Base-by-base conservation (phyloP, 2,329 filamentous ascomycete genomes). In the Calycina herbarum region DNA sequence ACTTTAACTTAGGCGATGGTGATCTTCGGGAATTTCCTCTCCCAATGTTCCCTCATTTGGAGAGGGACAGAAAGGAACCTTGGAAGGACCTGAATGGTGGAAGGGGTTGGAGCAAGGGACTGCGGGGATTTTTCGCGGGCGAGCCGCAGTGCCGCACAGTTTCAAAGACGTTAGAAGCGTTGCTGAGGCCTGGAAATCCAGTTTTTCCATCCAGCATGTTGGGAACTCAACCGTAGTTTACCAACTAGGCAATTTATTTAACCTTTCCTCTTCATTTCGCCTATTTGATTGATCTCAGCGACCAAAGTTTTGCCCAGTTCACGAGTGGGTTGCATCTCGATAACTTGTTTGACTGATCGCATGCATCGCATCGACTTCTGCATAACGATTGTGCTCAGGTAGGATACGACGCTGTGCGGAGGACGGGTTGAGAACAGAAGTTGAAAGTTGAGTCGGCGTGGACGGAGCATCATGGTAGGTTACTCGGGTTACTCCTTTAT, bases 261-360 rank as follows among this genome's bases (percentile, higher is more conserved):
- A 59, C 58, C 58, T 59, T 59, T 59, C 33, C 24, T 20, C 58
- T 42, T 59, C 58, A 59, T 59, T 40, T 59, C 58, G 58, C 17
- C 45, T 10, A 24, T 51, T 51, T 51, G 17, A 51, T 51, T 38
- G 45, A 24, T 20, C n/a, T 48, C n/a, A 7, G 20, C n/a, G 45
- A 24, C 17, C 17, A 24, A 51, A 11, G 45, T 51, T 51, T 11
- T 24, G 6, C n/a, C 20, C 17, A 20, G 42, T 33, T 33, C 31
- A 33, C 31, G 31, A 33, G 31, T 33, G 13, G 35, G 35, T 38
- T 38, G 35, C 35, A 38, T 51, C n/a, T 24, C n/a, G 45, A 51
- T 27, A 24, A 45, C 2, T 45, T 45, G 17, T 20, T 45, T 45
- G 42, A n/a, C 42, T 45, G 42, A 45, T 45, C 20, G n/a, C 27